Conservation (phyloP, 805 yeast genomes). For the Metschnikowia rubicola region DNA sequence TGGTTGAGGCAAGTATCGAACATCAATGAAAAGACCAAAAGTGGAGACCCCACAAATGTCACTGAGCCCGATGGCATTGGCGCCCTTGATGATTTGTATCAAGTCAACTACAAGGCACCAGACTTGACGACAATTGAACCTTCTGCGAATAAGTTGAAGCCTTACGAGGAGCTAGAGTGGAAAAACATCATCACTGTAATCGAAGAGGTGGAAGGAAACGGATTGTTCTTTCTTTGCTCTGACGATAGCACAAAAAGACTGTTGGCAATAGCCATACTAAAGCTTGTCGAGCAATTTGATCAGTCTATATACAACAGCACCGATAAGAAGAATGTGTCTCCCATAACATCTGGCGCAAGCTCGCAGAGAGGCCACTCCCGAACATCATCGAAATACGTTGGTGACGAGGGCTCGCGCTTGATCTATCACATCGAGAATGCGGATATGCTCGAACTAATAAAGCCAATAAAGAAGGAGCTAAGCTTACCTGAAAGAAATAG, state of each 20-base stretch:
- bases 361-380: conserved; percentile 43
- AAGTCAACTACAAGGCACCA: conserved; percentile 42
- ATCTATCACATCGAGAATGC: conserved; percentile 72
- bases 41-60: neutral
- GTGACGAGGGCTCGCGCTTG: conserved; percentile 71
- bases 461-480: conserved; percentile 45
- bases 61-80: conserved; percentile 34
- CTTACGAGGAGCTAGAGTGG: conserved; percentile 65
- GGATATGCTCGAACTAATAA: conserved; percentile 64
- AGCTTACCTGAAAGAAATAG: conserved; percentile 79
- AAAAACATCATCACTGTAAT: conserved; percentile 78
- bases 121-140: conserved; percentile 24
- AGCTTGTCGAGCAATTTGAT: conserved; percentile 83
- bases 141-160: conserved; percentile 20
- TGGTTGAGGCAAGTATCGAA: conserved; percentile 71
- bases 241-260: conserved; percentile 76
- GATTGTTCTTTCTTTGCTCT: conserved; percentile 84
- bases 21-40: conserved; percentile 23
- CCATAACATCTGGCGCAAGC: conserved; percentile 21
- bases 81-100: conserved; percentile 40
- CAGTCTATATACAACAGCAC: conserved; percentile 63
- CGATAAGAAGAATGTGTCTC: conserved; percentile 21
- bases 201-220: conserved; percentile 96
- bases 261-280: conserved; percentile 69
- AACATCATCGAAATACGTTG: conserved; percentile 66